Percentiles rank a stretch among this genome's conserved stretches.
phyloP scores from a whole-genome alignment of 1,284 basidiomycete genomes.

The Ustilago vetiveriae region DNA sequence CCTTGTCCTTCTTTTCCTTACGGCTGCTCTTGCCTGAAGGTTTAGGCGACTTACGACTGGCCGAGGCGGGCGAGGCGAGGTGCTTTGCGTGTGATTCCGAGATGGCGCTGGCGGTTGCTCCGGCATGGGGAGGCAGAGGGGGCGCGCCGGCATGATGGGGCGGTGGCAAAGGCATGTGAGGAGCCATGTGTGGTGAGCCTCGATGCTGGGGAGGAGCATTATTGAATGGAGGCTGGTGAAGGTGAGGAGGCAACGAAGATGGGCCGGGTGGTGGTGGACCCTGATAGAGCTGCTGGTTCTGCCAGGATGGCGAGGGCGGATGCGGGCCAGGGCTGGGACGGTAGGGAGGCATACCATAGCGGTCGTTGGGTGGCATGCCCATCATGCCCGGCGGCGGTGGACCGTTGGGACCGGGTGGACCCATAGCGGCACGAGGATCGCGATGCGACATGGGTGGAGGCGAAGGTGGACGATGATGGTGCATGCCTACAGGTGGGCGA shows the following conservation, averaged over 20 bases:
- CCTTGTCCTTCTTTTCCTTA: slow-evolving; percentile 41
- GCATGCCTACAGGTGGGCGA: slow-evolving; percentile 35
- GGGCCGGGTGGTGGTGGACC: slow-evolving; percentile 31
- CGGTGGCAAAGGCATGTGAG: slow-evolving; percentile 40
- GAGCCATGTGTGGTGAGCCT: slow-evolving; percentile 34
- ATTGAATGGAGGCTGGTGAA: slow-evolving; percentile 34
- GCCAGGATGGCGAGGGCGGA: slow-evolving; percentile 45
- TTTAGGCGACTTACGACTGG: slow-evolving; percentile 41
- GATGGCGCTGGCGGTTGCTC: slow-evolving; percentile 25
- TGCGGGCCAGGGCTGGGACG: slow-evolving; percentile 36
- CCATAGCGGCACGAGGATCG: slow-evolving; percentile 36
- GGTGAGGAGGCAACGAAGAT: slow-evolving; percentile 31
- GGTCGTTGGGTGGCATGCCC: slow-evolving; percentile 39
- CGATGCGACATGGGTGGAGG: slow-evolving; percentile 44
- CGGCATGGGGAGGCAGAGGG: slow-evolving; percentile 24
- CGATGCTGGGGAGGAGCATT: slow-evolving; percentile 38
- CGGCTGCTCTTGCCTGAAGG: slow-evolving; percentile 33
- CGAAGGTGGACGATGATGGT: slow-evolving; percentile 41
- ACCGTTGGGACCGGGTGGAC: slow-evolving; percentile 29
- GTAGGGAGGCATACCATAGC: slow-evolving; percentile 39
- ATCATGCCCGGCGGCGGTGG: slow-evolving; percentile 44
- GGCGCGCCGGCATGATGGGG: slow-evolving; percentile 22
- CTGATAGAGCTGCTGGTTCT: slow-evolving; percentile 45
- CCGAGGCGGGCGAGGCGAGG: slow-evolving; percentile 31
- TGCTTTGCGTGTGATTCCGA: slow-evolving; percentile 40